These are phyloP conservation scores for Castanospermum australe DNA, from an alignment of 306 rosid genomes.

Conservation along the genomic window DNA sequence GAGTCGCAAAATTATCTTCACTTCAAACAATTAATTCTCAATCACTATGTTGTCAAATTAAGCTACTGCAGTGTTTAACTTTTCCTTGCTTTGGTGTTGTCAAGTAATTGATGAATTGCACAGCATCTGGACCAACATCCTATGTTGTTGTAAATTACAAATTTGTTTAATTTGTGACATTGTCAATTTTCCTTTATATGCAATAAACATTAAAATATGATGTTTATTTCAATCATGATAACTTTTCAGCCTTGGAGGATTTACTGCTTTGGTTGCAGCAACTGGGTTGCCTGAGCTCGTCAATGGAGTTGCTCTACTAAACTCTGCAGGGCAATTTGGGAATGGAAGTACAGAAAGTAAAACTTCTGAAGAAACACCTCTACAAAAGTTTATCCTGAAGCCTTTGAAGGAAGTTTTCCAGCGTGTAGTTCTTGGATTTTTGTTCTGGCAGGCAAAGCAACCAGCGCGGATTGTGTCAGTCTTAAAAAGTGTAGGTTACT, in stretches of 20 bases:
- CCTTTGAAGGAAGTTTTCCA: constrained; percentile 85
- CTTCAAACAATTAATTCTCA: not conserved
- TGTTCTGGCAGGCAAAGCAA: constrained; percentile 96
- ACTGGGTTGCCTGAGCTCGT: constrained; percentile 68
- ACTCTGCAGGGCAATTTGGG: constrained; percentile 93
- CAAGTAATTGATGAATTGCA: not conserved
- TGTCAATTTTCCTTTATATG: not conserved
- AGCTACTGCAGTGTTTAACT: not conserved
- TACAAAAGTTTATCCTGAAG: constrained; percentile 61
- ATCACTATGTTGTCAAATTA: not conserved
- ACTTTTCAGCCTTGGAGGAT: constrained; percentile 93
- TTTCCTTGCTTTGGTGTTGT: not conserved
- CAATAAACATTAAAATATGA: not conserved
- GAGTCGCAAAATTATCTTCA: not conserved
- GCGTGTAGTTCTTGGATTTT: constrained; percentile 76
- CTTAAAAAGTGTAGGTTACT: constrained; percentile 70
- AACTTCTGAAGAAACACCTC: constrained; percentile 59
- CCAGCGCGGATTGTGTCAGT: constrained; percentile 76
- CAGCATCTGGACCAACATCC: not conserved
- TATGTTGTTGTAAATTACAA: not conserved
- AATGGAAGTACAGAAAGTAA: constrained; percentile 42
- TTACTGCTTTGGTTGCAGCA: constrained; percentile 88
- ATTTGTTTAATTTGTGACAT: not conserved
- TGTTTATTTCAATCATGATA: constrained; percentile 16
- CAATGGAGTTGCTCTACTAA: constrained; percentile 73